Conservation (phyloP, 2,329 filamentous ascomycete genomes). For the Cladosporium phlei region DNA sequence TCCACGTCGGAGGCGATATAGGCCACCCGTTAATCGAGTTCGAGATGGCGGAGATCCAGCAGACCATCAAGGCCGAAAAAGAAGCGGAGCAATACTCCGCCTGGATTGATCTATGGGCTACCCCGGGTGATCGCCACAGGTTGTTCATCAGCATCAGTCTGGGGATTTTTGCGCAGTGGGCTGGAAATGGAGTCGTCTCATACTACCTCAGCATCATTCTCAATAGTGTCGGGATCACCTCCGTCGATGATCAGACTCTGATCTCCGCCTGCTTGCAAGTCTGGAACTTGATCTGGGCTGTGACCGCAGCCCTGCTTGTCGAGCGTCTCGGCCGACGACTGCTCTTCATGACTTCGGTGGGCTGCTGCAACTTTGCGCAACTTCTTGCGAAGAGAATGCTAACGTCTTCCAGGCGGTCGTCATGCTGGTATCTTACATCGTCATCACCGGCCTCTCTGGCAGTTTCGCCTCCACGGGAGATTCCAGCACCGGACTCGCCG, state of each 20-base stretch:
- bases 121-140: conserved; percentile 23
- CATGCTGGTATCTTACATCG: conserved; percentile 6
- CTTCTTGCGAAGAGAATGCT: conserved; percentile 39
- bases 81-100: conserved; percentile 2
- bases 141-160: conserved; percentile 35
- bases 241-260: not conserved
- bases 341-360: conserved; percentile 43
- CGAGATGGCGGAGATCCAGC: conserved; percentile 16
- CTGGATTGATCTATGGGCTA: conserved; percentile 5
- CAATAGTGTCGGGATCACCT: conserved; percentile 14
- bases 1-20: conserved; percentile 15
- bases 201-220: conserved; percentile 20
- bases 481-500: not conserved
- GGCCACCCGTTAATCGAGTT: conserved; percentile 5
- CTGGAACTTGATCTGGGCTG: conserved; percentile 26
- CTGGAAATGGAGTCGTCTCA: conserved; percentile 3
- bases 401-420: not conserved
- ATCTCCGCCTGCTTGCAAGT: conserved; percentile 5
- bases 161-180: conserved; percentile 17
- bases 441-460: not conserved
- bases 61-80: conserved; percentile 11
- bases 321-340: conserved; percentile 40
- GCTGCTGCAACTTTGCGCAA: conserved; percentile 19
- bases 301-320: conserved; percentile 35
- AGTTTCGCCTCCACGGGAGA: not conserved